These are phyloP conservation scores for Fusarium sp. DNA, from an alignment of 2,329 filamentous ascomycete species.

Conservation along the genomic window DNA sequence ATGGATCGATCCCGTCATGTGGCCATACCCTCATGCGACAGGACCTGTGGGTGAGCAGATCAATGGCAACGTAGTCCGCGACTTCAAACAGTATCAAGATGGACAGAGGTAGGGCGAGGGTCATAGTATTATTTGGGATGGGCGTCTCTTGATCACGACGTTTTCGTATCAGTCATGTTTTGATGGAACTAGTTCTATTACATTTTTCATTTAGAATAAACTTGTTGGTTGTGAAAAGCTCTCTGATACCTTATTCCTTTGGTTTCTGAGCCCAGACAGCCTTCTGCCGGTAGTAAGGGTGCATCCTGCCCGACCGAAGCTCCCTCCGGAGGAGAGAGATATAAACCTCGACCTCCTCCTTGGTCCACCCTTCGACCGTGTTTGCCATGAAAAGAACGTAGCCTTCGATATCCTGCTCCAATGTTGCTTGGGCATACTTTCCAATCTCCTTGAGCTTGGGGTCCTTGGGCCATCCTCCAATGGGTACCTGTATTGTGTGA, in stretches of 20 bases:
- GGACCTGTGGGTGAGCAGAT: too few species aligned
- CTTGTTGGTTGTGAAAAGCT: too few species aligned
- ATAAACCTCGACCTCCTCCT: conserved; percentile 37
- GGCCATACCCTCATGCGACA: too few species aligned
- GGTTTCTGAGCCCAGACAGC: conserved; percentile 35
- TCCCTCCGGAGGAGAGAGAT: conserved; percentile 40
- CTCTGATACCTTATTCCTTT: not conserved
- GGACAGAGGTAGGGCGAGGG: too few species aligned
- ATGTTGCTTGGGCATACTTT: conserved; percentile 25
- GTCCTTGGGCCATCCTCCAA: conserved; percentile 34
- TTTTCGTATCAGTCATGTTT: too few species aligned
- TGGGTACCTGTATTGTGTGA: conserved; percentile 19
- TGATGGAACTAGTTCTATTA: too few species aligned
- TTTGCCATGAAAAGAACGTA: conserved; percentile 41
- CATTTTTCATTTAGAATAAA: too few species aligned
- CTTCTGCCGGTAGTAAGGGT: conserved; percentile 36
- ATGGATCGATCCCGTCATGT: too few species aligned
- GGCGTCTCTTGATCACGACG: too few species aligned
- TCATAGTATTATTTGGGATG: too few species aligned
- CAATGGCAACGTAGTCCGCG: too few species aligned
- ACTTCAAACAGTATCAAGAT: too few species aligned
- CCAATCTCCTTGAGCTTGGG: conserved; percentile 26
- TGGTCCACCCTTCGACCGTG: conserved; percentile 37
- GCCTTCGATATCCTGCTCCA: conserved; percentile 42
- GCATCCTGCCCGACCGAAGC: conserved; percentile 34